Evolutionary conservation across 345 rosid species (phyloP).

Genomic region (Corymbia maculata): DNA sequence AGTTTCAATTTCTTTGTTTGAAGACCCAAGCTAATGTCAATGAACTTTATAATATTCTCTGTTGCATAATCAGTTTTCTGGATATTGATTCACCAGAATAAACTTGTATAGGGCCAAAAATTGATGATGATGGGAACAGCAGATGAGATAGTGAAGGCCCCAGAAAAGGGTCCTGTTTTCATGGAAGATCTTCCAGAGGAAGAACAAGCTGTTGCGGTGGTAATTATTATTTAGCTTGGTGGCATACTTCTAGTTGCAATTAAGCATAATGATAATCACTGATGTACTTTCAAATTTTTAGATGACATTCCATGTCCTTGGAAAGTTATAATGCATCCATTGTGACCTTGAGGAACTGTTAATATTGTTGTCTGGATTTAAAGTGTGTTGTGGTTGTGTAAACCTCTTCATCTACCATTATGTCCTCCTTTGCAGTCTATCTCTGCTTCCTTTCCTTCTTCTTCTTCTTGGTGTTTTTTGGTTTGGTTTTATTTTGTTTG

Average conservation of each 20-base stretch:
- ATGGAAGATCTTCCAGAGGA: constrained; percentile 97
- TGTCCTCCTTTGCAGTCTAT: neutral
- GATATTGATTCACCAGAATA: neutral
- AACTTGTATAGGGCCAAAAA: constrained; percentile 65
- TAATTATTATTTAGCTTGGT: constrained; percentile 4
- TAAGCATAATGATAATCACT: neutral
- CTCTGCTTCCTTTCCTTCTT: neutral
- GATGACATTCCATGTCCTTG: neutral
- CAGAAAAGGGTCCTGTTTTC: constrained; percentile 89
- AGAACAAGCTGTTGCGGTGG: constrained; percentile 71
- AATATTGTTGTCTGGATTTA: neutral
- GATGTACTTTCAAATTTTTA: neutral
- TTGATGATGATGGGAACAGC: constrained; percentile 99
- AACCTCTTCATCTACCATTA: neutral
- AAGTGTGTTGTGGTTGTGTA: neutral
- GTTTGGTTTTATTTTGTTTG: neutral
- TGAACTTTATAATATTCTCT: neutral
- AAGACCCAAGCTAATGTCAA: neutral
- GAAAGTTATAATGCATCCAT: neutral
- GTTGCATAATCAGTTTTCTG: neutral
- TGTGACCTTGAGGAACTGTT: neutral
- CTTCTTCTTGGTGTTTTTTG: neutral
- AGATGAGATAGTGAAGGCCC: constrained; percentile 90
- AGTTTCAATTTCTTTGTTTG: neutral
- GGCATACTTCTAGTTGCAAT: neutral